Conservation (phyloP, 305 asterid species). For the Fraxinus ornus region DNA sequence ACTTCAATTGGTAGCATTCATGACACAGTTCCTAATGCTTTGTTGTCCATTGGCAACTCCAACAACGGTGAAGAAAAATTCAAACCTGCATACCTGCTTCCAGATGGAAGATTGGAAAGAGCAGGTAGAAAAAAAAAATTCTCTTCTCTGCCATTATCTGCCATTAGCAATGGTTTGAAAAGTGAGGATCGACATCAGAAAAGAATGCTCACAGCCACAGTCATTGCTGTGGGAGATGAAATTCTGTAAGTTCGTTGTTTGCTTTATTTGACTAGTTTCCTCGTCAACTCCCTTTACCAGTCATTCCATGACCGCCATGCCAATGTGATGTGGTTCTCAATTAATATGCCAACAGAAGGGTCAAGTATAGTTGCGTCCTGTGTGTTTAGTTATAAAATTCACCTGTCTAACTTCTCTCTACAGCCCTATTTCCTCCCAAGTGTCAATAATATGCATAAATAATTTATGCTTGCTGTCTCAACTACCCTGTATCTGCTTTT, state of each 20-base stretch:
- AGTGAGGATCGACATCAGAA: slow-evolving; percentile 38
- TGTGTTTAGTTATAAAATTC: not conserved
- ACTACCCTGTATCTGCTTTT: not conserved
- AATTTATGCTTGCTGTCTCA: not conserved
- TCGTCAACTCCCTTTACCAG: not conserved
- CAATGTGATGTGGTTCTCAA: not conserved
- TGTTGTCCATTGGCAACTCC: slow-evolving; percentile 45
- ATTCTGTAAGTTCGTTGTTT: slow-evolving; percentile 71
- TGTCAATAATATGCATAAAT: not conserved
- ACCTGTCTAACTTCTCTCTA: not conserved
- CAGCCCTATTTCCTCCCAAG: not conserved
- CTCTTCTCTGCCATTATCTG: slow-evolving; percentile 37
- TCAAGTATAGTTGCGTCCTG: not conserved
- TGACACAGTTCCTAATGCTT: slow-evolving; percentile 75
- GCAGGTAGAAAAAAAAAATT: slow-evolving; percentile 77
- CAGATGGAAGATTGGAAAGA: slow-evolving; percentile 90
- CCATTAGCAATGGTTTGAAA: slow-evolving; percentile 54
- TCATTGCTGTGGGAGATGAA: slow-evolving; percentile 86
- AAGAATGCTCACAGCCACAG: slow-evolving; percentile 55
- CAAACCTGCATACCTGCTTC: slow-evolving; percentile 78
- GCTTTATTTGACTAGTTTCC: not conserved
- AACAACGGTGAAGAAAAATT: slow-evolving; percentile 45
- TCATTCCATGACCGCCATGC: not conserved
- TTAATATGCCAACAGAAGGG: not conserved
- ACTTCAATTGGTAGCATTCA: slow-evolving; percentile 96